phyloP scores from a whole-genome alignment of 1,139 yeast species.

The Lodderomyces metapsilosis region DNA sequence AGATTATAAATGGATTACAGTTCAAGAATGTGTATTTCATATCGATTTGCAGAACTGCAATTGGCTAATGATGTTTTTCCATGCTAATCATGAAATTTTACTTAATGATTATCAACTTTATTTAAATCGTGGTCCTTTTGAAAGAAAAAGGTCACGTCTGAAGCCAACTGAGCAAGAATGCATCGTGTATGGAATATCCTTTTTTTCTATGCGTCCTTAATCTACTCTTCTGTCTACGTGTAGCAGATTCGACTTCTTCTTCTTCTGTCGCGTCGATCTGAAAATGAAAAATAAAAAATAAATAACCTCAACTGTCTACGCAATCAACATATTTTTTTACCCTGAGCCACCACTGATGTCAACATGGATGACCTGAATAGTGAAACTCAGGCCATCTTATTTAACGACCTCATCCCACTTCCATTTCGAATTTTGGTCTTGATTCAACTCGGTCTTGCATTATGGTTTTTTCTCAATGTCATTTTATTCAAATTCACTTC shows the following conservation, averaged over 20 bases:
- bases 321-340: neutral
- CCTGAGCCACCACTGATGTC: neutral
- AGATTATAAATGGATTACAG: too few relatives aligned
- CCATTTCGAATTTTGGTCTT: constrained; percentile 38
- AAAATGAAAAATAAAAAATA: neutral
- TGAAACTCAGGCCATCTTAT: constrained; percentile 15
- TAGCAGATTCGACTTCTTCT: too few relatives aligned
- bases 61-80: constrained; percentile 50
- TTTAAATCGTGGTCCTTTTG: constrained; percentile 26
- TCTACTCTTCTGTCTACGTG: too few relatives aligned
- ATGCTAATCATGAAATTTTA: constrained; percentile 51
- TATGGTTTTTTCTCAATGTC: constrained; percentile 36
- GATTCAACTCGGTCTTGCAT: constrained; percentile 30
- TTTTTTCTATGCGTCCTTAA: too few relatives aligned
- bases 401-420: constrained; percentile 33
- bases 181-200: neutral
- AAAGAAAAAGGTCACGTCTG: constrained; percentile 17
- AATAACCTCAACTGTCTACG: too few relatives aligned
- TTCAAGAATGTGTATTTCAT: too few relatives aligned
- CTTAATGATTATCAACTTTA: constrained; percentile 39
- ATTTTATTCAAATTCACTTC: constrained; percentile 22
- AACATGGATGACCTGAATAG: constrained; percentile 15
- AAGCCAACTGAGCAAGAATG: constrained; percentile 15
- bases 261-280: neutral
- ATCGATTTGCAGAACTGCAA: too few relatives aligned